phyloP scores from a whole-genome alignment of 2,329 filamentous ascomycete species.

The Aspergillus phoenicis region DNA sequence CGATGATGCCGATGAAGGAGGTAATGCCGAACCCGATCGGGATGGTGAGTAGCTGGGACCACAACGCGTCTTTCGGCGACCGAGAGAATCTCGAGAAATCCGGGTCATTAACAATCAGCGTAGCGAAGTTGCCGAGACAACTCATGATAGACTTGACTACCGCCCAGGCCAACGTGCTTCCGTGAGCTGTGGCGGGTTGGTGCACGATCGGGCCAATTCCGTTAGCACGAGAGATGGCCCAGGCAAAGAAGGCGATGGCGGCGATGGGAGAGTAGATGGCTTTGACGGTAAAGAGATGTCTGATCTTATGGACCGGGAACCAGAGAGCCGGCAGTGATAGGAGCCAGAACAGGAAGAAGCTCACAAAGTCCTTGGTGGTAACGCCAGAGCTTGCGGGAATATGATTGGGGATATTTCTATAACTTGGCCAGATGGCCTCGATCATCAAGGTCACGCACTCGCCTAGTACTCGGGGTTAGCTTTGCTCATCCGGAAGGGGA shows the following conservation, averaged over 20 bases:
- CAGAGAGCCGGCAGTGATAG: slow-evolving; percentile 79
- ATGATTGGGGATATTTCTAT: slow-evolving; percentile 65
- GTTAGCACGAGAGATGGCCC: slow-evolving; percentile 78
- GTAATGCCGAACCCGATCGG: slow-evolving; percentile 74
- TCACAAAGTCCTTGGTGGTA: slow-evolving; percentile 72
- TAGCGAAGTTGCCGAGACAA: slow-evolving; percentile 87
- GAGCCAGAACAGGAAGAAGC: slow-evolving; percentile 87
- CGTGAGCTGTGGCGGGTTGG: slow-evolving; percentile 64
- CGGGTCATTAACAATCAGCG: slow-evolving; percentile 76
- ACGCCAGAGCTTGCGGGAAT: slow-evolving; percentile 69
- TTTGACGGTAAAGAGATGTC: slow-evolving; percentile 90
- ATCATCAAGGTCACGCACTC: slow-evolving; percentile 90
- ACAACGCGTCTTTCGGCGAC: slow-evolving; percentile 74
- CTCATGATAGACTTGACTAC: slow-evolving; percentile 86
- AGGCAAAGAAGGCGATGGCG: slow-evolving; percentile 84
- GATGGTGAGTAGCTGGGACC: slow-evolving; percentile 77
- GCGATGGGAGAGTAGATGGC: slow-evolving; percentile 79
- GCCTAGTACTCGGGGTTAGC: slow-evolving; percentile 45
- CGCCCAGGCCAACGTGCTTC: slow-evolving; percentile 74
- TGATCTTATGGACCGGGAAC: slow-evolving; percentile 85
- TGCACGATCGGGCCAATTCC: slow-evolving; percentile 81
- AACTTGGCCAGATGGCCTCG: slow-evolving; percentile 71
- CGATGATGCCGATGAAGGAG: slow-evolving; percentile 82
- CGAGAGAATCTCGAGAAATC: slow-evolving; percentile 83
- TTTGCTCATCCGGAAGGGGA: neutral